Evolutionary conservation across 2,329 filamentous ascomycete genomes (phyloP), one percentile per base, ranked within the genome.

Genomic region (Alternaria arborescens): DNA sequence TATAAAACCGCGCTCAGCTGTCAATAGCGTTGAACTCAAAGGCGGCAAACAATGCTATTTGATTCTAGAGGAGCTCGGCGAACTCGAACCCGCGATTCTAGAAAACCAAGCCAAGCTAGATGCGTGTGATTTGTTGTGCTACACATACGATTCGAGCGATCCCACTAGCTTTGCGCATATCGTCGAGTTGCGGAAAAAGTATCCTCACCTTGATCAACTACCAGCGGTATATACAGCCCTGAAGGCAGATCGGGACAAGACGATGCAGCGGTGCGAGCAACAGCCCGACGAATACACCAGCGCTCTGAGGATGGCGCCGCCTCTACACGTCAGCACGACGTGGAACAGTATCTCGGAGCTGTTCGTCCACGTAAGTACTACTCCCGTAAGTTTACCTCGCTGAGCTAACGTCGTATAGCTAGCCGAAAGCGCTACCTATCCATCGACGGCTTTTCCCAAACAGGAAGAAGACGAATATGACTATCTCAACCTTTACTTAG

Each of bases 41-140:
- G 95, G 95, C 10, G 95, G 95, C 52, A 97, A 97, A 77, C 95
- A 99, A 80, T 97, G 94, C 78, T 98, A 99, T 75, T 85, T 99
- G 34, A 98, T 99, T 60, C 84, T 98, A 24, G 92, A 97, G 73
- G 95, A 99, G 79, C 89, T 98, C 1, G 95, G 95, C 34, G 93
- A 98, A 78, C 84, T 97, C n/a, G 95, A 98, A 78, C 91, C 93
- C 0, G 95, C 95, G 12, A 93, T 98, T 55, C 83, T 99, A 3
- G 95, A 98, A 58, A 99, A 99, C 74, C 89, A 90, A 73, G 87
- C 89, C 44, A 97, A 96, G 79, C 85, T 99, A 14, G 93, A 97
- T 72, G 89, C 93, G 6, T 98, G 94, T 79, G 95, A 99, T 78
- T 85, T 99, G 24, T 86, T 99, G 46, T 97, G 94, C 79, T 98